A percentile compares a stretch with the other conserved stretches of the same genome.
Conservation (phyloP, 2,329 filamentous ascomycete genomes). For the Fusarium hostae region DNA sequence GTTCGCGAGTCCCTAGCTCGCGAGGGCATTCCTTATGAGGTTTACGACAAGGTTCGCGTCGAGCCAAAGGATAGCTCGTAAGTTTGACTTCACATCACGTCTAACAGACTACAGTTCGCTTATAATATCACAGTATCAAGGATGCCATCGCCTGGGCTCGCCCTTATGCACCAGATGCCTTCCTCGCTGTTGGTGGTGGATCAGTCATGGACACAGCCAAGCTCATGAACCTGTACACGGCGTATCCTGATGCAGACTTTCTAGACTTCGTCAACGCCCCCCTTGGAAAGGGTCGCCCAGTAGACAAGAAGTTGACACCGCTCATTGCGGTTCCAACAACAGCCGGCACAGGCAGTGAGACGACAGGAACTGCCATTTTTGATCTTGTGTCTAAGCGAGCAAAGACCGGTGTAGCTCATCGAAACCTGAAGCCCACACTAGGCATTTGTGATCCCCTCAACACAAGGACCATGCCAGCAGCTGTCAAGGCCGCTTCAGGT, state of each 20-base stretch:
- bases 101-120: slow-evolving; percentile 1
- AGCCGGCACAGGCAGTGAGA: slow-evolving; percentile 89
- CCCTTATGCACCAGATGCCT: slow-evolving; percentile 84
- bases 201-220: slow-evolving; percentile 99
- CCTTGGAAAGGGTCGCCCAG: slow-evolving; percentile 84
- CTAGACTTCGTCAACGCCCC: slow-evolving; percentile 98
- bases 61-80: slow-evolving; percentile 96
- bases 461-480: slow-evolving; percentile 93
- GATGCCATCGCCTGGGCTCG: slow-evolving; percentile 90
- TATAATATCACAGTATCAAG: slow-evolving; percentile 69
- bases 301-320: slow-evolving; percentile 75
- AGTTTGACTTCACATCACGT: slow-evolving; percentile 42
- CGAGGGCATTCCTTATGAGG: slow-evolving; percentile 82
- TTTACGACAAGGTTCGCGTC: slow-evolving; percentile 83
- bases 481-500: slow-evolving; percentile 90
- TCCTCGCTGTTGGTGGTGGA: slow-evolving; percentile 88
- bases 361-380: slow-evolving; percentile 97
- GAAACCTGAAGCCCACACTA: slow-evolving; percentile 93
- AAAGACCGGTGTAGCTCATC: slow-evolving; percentile 95
- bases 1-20: slow-evolving; percentile 81
- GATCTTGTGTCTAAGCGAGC: slow-evolving; percentile 89
- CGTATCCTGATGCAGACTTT: slow-evolving; percentile 91
- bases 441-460: slow-evolving; percentile 90
- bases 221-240: slow-evolving; percentile 96
- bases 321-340: slow-evolving; percentile 88